These are phyloP conservation scores for Geosmithia flava DNA, from an alignment of 2,329 filamentous ascomycete species.

Conservation along the genomic window DNA sequence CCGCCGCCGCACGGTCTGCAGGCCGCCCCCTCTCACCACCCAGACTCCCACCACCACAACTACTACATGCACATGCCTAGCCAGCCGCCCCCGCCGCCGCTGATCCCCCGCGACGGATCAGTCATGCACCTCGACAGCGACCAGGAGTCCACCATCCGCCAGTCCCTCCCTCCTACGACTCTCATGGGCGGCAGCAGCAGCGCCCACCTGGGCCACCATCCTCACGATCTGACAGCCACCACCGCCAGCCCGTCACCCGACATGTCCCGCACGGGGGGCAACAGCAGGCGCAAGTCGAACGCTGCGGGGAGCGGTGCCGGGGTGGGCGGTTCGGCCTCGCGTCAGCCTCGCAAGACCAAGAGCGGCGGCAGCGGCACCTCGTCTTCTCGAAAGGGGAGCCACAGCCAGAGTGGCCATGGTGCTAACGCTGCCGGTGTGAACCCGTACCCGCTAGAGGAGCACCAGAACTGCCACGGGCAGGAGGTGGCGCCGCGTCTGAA, in stretches of 20 bases:
- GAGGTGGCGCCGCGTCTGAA: slow-evolving; percentile 26
- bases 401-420: too few relatives aligned
- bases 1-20: background rate
- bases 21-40: background rate
- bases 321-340: background rate
- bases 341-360: background rate
- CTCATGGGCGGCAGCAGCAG: too few relatives aligned
- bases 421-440: too few relatives aligned
- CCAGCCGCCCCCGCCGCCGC: background rate
- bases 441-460: slow-evolving; percentile 9
- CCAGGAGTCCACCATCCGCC: background rate
- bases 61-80: background rate
- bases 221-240: background rate
- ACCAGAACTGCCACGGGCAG: slow-evolving; percentile 20
- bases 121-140: background rate
- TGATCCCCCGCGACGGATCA: background rate
- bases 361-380: too few relatives aligned
- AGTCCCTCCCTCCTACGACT: background rate
- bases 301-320: background rate
- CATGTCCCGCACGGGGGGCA: background rate
- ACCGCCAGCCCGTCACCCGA: background rate
- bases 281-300: background rate
- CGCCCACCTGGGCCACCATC: background rate
- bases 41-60: background rate
- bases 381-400: too few relatives aligned